Evolutionary conservation across 2,329 filamentous ascomycete genomes (phyloP).

Genomic region (Sarocladiaceae sp.): DNA sequence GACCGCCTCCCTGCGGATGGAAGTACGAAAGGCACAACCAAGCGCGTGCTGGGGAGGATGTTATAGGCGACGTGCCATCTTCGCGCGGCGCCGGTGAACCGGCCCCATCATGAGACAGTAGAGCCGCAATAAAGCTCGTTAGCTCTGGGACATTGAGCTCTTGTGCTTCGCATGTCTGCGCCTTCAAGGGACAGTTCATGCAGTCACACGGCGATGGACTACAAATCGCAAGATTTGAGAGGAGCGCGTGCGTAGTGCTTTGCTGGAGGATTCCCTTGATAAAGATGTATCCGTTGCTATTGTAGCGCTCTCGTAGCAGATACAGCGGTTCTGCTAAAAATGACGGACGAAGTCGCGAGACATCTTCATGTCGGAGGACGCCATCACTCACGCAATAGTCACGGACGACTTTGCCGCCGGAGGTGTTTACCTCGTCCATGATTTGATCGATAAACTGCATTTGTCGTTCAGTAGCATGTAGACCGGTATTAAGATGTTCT

Average conservation of each 20-base stretch:
- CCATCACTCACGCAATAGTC: background rate
- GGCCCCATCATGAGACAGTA: too few relatives aligned
- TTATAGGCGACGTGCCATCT: too few relatives aligned
- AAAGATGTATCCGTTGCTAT: background rate
- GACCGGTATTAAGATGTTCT: too few relatives aligned
- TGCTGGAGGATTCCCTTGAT: background rate
- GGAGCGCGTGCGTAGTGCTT: background rate
- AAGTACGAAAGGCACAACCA: background rate
- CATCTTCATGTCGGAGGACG: background rate
- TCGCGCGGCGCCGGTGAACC: too few relatives aligned
- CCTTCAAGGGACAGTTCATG: background rate
- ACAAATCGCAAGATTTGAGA: background rate
- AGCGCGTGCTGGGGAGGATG: too few relatives aligned
- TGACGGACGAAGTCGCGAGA: background rate
- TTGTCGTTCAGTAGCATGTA: too few relatives aligned
- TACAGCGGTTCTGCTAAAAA: background rate
- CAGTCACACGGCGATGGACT: background rate
- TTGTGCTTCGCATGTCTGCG: background rate
- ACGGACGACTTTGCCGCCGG: background rate
- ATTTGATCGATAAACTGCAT: too few relatives aligned
- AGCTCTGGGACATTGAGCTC: background rate
- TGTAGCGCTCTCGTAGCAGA: background rate
- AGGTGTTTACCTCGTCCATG: background rate
- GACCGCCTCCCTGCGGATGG: background rate
- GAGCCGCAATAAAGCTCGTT: background rate